A percentile compares a stretch with the other conserved stretches of the same genome.
These are phyloP conservation scores for Pythium oligandrum DNA, from an alignment of 352 stramenopile species.

Conservation along the genomic window DNA sequence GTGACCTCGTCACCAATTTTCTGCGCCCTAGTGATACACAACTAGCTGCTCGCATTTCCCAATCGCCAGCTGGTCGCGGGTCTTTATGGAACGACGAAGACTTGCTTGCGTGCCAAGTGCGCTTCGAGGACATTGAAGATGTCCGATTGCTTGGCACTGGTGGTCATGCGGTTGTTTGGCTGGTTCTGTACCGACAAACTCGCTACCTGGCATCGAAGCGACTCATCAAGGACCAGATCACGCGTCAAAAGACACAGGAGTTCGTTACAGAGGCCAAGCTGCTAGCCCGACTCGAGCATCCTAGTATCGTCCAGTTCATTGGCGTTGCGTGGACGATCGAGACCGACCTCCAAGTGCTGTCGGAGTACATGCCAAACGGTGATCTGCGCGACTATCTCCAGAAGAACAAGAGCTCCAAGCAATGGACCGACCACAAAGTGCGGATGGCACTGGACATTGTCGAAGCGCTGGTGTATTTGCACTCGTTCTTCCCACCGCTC, in stretches of 20 bases:
- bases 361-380: conserved; percentile 62
- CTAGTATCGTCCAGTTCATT: conserved; percentile 59
- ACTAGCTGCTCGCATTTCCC: background rate
- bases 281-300: conserved; percentile 47
- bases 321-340: conserved; percentile 59
- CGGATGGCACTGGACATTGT: conserved; percentile 37
- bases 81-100: conserved; percentile 12
- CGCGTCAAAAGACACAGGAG: conserved; percentile 25
- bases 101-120: conserved; percentile 5
- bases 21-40: background rate
- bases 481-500: conserved; percentile 45
- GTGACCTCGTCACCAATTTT: background rate
- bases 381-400: conserved; percentile 50
- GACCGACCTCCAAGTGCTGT: conserved; percentile 49
- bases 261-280: conserved; percentile 78
- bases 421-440: conserved; percentile 26
- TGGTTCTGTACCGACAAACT: conserved; percentile 34
- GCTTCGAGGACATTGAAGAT: conserved; percentile 33
- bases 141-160: conserved; percentile 38
- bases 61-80: background rate
- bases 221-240: conserved; percentile 37
- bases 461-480: conserved; percentile 54
- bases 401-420: background rate
- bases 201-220: conserved; percentile 45
- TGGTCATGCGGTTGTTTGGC: conserved; percentile 38